Percentiles rank a stretch among this genome's conserved stretches.
Evolutionary conservation across 495 filamentous ascomycete species (phyloP).

Genomic region (Xylaria longipes): DNA sequence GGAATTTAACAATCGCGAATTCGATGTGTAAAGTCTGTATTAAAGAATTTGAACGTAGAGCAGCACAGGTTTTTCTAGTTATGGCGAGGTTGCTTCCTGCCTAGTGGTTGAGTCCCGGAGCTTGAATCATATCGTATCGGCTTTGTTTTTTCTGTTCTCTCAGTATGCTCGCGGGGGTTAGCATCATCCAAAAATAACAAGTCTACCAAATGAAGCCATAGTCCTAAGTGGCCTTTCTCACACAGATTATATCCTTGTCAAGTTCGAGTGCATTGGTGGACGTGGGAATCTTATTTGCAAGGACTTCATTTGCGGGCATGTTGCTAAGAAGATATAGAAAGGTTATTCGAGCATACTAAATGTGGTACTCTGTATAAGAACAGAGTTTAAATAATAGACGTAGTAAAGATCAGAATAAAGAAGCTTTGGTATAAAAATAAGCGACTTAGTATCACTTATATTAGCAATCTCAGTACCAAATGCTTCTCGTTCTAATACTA

Average conservation of each 20-base stretch:
- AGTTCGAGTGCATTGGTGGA: no score
- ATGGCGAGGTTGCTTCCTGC: background rate
- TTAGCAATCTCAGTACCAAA: background rate
- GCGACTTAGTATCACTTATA: background rate
- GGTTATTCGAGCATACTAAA: background rate
- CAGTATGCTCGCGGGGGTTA: background rate
- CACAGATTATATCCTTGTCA: no score
- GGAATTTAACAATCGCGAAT: background rate
- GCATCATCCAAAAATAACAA: no score
- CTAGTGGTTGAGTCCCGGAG: background rate
- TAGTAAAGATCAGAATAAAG: background rate
- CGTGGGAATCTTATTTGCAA: no score
- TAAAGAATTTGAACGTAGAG: background rate
- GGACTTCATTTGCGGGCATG: no score
- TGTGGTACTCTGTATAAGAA: no score
- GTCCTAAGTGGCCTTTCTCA: no score
- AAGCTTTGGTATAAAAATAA: background rate
- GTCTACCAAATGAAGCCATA: no score
- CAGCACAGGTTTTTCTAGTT: background rate
- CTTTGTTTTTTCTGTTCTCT: background rate
- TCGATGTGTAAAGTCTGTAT: background rate
- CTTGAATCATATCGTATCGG: background rate
- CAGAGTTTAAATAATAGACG: background rate
- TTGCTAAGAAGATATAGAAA: no score
- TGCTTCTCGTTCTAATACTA: background rate